Conservation (phyloP, 2,329 filamentous ascomycete species). For the Sclerotinia glacialis region DNA sequence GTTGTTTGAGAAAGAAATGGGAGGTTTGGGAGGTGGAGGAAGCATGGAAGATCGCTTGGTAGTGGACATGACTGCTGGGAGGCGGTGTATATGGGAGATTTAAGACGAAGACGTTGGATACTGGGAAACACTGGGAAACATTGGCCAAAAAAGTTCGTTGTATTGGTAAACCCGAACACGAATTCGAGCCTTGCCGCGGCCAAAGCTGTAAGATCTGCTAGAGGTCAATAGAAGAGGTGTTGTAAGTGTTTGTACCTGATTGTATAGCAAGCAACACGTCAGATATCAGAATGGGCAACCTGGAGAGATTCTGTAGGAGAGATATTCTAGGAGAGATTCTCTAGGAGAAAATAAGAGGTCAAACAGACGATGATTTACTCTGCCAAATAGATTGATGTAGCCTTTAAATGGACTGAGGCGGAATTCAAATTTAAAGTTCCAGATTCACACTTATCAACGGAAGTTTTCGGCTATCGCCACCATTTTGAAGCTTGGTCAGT, state of each 20-base stretch:
- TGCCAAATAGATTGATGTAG: background rate
- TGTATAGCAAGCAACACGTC: conserved; percentile 15
- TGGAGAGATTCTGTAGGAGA: no score
- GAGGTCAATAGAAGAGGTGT: conserved; percentile 22
- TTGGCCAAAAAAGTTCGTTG: background rate
- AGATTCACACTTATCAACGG: conserved; percentile 16
- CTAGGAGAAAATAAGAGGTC: background rate
- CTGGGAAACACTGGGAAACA: background rate
- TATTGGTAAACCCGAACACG: conserved; percentile 4
- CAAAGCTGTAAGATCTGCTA: conserved; percentile 6
- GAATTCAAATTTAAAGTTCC: background rate
- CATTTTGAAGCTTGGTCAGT: conserved; percentile 11
- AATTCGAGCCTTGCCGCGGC: conserved; percentile 7
- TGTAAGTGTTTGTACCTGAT: conserved; percentile 18
- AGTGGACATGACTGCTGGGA: conserved; percentile 34
- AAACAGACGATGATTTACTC: background rate
- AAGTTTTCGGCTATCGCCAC: conserved; percentile 23
- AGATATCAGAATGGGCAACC: conserved; percentile 28
- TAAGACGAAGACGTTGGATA: background rate
- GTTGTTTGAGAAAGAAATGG: conserved; percentile 59
- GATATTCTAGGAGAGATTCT: no score
- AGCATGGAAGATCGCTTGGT: conserved; percentile 47
- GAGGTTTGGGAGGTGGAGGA: conserved; percentile 55
- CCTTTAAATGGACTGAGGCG: background rate
- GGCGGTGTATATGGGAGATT: background rate